Evolutionary conservation across 1,139 yeast species (phyloP).

Genomic region (Saccharomyces hybrid): DNA sequence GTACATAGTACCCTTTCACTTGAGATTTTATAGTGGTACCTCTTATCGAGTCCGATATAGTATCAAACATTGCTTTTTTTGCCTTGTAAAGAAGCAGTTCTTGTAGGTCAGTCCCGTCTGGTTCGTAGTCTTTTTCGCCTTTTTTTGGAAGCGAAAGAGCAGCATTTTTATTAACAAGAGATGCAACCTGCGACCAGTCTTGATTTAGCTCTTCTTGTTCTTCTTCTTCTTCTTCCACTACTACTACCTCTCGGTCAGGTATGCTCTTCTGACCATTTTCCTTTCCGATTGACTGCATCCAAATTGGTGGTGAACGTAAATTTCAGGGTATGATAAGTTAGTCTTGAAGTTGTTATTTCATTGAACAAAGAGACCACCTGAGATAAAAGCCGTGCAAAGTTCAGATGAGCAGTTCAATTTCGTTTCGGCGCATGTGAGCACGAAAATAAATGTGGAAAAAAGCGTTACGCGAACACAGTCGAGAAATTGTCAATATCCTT

Average conservation of each 20-base stretch:
- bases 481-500: no score
- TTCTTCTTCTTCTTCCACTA: constrained; percentile 31
- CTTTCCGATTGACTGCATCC: neutral
- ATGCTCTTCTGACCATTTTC: neutral
- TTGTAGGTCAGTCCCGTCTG: constrained; percentile 69
- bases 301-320: neutral
- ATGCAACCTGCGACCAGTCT: constrained; percentile 51
- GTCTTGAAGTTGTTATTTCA: no score
- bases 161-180: constrained; percentile 23
- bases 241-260: no score
- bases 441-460: no score
- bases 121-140: constrained; percentile 85
- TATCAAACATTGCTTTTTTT: constrained; percentile 64
- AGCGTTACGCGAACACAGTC: no score
- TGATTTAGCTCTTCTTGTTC: constrained; percentile 48
- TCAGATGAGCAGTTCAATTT: no score
- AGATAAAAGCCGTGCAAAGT: no score
- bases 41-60: constrained; percentile 47
- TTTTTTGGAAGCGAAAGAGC: constrained; percentile 45
- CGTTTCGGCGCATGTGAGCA: no score
- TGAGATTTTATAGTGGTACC: constrained; percentile 49
- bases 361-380: no score
- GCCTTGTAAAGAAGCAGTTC: constrained; percentile 44
- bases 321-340: no score
- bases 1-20: constrained; percentile 43